A percentile compares a stretch with the other conserved stretches of the same genome.
These are phyloP conservation scores for Stephania japonica DNA, from an alignment of 164 flowering plant species.

Conservation along the genomic window DNA sequence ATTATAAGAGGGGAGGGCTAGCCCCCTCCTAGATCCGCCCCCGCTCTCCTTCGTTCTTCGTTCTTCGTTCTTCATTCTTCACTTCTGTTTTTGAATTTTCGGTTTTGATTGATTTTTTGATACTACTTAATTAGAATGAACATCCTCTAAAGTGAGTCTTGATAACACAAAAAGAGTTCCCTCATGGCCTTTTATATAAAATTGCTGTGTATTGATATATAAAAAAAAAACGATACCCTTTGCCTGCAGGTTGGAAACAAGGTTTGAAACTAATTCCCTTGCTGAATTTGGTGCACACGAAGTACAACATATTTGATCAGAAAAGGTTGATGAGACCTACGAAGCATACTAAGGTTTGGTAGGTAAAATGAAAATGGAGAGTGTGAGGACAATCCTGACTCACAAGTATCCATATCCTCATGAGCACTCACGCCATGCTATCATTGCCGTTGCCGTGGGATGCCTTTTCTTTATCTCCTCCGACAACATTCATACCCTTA, in stretches of 20 bases:
- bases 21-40: too few relatives aligned
- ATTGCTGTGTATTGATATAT: too few relatives aligned
- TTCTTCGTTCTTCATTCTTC: too few relatives aligned
- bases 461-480: conserved; percentile 95
- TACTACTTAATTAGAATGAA: too few relatives aligned
- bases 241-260: conserved; percentile 11
- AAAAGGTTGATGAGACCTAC: conserved; percentile 33
- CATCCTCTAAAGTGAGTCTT: too few relatives aligned
- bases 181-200: too few relatives aligned
- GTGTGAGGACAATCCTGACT: conserved; percentile 75
- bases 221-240: too few relatives aligned
- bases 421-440: conserved; percentile 93
- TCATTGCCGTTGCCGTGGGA: conserved; percentile 80
- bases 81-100: too few relatives aligned
- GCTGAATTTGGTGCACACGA: conserved; percentile 10
- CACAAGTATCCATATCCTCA: conserved; percentile 91
- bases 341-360: conserved; percentile 42
- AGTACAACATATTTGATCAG: conserved; percentile 7
- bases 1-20: too few relatives aligned
- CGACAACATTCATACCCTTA: conserved; percentile 87
- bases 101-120: too few relatives aligned
- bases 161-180: too few relatives aligned
- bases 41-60: too few relatives aligned
- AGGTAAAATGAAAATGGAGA: conserved; percentile 72
- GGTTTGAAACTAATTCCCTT: conserved; percentile 9